Percentiles rank a stretch among this genome's conserved stretches.
Conservation (phyloP, 2,329 filamentous ascomycete species). For the Macroventuria anomochaeta region DNA sequence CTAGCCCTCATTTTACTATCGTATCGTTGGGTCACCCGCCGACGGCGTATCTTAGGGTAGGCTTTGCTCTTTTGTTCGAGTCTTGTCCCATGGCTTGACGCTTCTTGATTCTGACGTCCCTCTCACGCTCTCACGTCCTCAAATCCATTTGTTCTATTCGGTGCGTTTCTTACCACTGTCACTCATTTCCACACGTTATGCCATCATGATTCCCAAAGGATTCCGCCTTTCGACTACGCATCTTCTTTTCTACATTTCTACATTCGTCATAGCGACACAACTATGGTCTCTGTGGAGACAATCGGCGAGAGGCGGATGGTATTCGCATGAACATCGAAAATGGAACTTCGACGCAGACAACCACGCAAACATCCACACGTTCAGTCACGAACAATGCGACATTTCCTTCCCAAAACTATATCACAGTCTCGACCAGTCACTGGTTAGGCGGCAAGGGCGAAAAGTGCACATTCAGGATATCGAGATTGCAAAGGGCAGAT, state of each 20-base stretch:
- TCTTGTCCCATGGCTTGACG: constrained; percentile 27
- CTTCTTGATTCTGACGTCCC: constrained; percentile 22
- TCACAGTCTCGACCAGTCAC: constrained; percentile 36
- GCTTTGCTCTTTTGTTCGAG: constrained; percentile 21
- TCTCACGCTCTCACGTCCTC: constrained; percentile 7
- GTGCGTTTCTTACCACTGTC: constrained; percentile 11
- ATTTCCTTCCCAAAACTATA: constrained; percentile 43
- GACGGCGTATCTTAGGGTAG: constrained; percentile 16
- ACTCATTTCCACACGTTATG: constrained; percentile 33
- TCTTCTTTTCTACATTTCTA: constrained; percentile 39
- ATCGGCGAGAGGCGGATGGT: constrained; percentile 25
- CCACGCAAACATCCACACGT: constrained; percentile 43
- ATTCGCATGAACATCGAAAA: constrained; percentile 11
- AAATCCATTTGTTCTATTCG: constrained; percentile 8
- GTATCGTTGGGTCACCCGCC: constrained; percentile 15
- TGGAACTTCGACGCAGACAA: constrained; percentile 40
- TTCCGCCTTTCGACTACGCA: constrained; percentile 36
- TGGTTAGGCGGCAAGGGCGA: constrained; percentile 32
- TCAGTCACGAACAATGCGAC: constrained; percentile 43
- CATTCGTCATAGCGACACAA: constrained; percentile 39
- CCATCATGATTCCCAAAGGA: constrained; percentile 42
- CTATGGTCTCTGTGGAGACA: constrained; percentile 40
- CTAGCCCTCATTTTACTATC: constrained; percentile 24
- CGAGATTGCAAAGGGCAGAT: constrained; percentile 37
- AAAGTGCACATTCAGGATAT: constrained; percentile 40